phyloP scores from a whole-genome alignment of 129 eudicot genomes.

The Arctium lappa region DNA sequence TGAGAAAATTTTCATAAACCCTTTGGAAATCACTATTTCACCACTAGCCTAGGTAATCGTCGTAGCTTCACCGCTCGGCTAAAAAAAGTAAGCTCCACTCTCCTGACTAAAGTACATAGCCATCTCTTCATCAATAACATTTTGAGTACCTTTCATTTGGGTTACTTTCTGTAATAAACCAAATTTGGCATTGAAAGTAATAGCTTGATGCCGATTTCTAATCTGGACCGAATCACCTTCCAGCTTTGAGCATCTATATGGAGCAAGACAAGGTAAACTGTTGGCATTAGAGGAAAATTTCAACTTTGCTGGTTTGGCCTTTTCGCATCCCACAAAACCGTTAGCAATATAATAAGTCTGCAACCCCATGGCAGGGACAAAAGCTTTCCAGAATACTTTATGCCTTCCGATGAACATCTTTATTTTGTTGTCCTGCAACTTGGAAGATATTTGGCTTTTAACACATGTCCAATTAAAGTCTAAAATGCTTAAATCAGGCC shows the following conservation, averaged over 20 bases:
- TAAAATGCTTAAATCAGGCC: too few relatives aligned
- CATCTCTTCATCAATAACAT: constrained; percentile 69
- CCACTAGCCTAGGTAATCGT: too few relatives aligned
- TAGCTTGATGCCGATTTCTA: too few relatives aligned
- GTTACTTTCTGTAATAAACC: too few relatives aligned
- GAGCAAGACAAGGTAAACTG: constrained; percentile 53
- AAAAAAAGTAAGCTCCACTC: constrained; percentile 94
- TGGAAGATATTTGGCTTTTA: too few relatives aligned
- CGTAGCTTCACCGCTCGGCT: constrained; percentile 56
- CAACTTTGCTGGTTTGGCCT: constrained; percentile 75
- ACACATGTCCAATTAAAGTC: too few relatives aligned
- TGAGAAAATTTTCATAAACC: too few relatives aligned
- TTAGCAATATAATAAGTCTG: constrained; percentile 87
- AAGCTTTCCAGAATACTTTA: constrained; percentile 84
- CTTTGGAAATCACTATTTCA: too few relatives aligned
- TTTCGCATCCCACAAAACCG: constrained; percentile 89
- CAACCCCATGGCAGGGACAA: constrained; percentile 88
- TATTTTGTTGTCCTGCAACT: constrained; percentile 45
- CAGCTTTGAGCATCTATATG: constrained; percentile 67
- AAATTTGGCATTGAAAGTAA: too few relatives aligned
- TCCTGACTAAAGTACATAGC: constrained; percentile 81
- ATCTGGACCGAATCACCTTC: constrained; percentile 39
- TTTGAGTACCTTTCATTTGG: constrained; percentile 14
- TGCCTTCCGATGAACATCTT: constrained; percentile 76
- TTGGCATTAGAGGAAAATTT: constrained; percentile 37